These are phyloP conservation scores for Galeopsis tetrahit DNA, from an alignment of 257 asterid species.

Conservation along the genomic window DNA sequence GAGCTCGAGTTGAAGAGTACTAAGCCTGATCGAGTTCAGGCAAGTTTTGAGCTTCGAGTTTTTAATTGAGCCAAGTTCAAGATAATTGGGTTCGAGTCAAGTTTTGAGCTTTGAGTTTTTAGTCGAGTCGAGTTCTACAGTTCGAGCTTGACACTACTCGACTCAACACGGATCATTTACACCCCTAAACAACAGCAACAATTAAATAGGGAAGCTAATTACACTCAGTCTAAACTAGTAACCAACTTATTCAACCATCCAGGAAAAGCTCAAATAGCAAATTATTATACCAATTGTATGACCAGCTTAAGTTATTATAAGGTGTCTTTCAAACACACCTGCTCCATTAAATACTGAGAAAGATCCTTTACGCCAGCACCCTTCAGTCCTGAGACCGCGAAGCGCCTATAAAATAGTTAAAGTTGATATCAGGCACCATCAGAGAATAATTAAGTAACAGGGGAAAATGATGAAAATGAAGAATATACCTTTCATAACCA, in stretches of 20 bases:
- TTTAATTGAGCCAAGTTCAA: no score
- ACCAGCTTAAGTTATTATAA: slow-evolving; percentile 14
- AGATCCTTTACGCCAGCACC: slow-evolving; percentile 90
- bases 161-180: no score
- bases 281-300: slow-evolving; percentile 17
- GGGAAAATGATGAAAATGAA: slow-evolving; percentile 18
- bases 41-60: no score
- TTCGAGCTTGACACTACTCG: no score
- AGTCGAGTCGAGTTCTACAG: no score
- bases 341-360: slow-evolving; percentile 66
- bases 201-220: not conserved
- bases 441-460: slow-evolving; percentile 21
- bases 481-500: slow-evolving; percentile 78
- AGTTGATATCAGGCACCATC: slow-evolving; percentile 37
- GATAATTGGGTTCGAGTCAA: no score
- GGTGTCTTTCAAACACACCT: slow-evolving; percentile 47
- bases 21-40: no score
- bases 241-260: slow-evolving; percentile 15
- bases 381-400: slow-evolving; percentile 88
- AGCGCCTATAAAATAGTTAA: slow-evolving; percentile 51
- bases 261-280: slow-evolving; percentile 10
- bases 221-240: not conserved
- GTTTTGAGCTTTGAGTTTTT: no score
- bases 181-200: not conserved
- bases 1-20: no score